phyloP scores from a whole-genome alignment of 129 eudicot genomes.

The Lonicera japonica region DNA sequence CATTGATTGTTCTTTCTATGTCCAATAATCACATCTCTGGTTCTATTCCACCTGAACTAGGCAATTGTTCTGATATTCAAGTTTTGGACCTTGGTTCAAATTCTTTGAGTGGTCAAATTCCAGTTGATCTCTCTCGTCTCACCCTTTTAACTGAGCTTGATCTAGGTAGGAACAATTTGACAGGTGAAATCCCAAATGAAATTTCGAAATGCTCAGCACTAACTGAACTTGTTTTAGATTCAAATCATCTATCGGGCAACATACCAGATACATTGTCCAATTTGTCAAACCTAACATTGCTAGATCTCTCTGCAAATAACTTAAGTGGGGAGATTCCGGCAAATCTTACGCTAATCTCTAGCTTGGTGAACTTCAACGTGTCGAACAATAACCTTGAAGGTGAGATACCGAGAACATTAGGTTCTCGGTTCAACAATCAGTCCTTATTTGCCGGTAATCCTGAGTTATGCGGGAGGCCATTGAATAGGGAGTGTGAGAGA shows the following conservation, averaged over 20 bases:
- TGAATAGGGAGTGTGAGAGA: constrained; percentile 40
- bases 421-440: constrained; percentile 43
- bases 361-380: constrained; percentile 47
- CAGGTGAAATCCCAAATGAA: constrained; percentile 56
- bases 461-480: constrained; percentile 64
- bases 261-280: constrained; percentile 50
- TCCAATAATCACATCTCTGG: constrained; percentile 69
- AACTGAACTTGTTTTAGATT: constrained; percentile 25
- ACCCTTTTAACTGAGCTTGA: constrained; percentile 50
- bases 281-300: constrained; percentile 38
- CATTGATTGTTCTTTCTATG: constrained; percentile 57
- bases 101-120: constrained; percentile 46
- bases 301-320: constrained; percentile 67
- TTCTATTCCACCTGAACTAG: constrained; percentile 64
- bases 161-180: constrained; percentile 48
- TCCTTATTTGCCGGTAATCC: constrained; percentile 40
- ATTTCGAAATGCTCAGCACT: constrained; percentile 38
- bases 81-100: constrained; percentile 52
- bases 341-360: constrained; percentile 46
- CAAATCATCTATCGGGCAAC: constrained; percentile 51
- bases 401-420: constrained; percentile 50
- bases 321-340: constrained; percentile 67
- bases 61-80: constrained; percentile 66
- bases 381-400: constrained; percentile 68
- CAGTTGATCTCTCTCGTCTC: constrained; percentile 40